Percentiles rank a stretch among this genome's conserved stretches.
Conservation (phyloP, 768 basidiomycete genomes). For the Lentinus brumalis region DNA sequence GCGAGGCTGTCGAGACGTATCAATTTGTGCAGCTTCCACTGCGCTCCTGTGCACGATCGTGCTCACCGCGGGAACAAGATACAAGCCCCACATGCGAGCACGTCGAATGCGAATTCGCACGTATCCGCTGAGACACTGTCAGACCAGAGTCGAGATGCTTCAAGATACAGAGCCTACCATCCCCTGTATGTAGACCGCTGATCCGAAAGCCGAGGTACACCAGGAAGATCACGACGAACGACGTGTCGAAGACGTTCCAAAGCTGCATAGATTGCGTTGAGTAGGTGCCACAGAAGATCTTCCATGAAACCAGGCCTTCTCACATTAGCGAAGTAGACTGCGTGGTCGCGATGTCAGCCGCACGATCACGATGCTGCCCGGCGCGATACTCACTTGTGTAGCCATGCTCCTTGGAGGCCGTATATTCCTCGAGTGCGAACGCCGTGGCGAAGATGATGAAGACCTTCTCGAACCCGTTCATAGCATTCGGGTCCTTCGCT, state of each 20-base stretch:
- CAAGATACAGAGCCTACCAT: slow-evolving; percentile 43
- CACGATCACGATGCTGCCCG: neutral
- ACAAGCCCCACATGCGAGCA: slow-evolving; percentile 83
- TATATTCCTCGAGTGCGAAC: slow-evolving; percentile 86
- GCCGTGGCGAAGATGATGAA: slow-evolving; percentile 80
- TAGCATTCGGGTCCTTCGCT: slow-evolving; percentile 57
- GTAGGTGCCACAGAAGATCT: too few species aligned
- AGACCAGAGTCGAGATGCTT: neutral
- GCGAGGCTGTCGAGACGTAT: slow-evolving; percentile 51
- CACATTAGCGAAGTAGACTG: slow-evolving; percentile 86
- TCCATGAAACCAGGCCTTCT: neutral
- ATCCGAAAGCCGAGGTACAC: slow-evolving; percentile 66
- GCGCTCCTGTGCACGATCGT: too few species aligned
- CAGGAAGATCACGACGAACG: slow-evolving; percentile 70
- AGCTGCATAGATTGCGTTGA: slow-evolving; percentile 46
- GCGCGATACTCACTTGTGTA: slow-evolving; percentile 70
- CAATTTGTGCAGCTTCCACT: neutral
- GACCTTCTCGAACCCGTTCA: slow-evolving; percentile 65
- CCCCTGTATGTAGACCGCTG: slow-evolving; percentile 55
- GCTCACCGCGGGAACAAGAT: slow-evolving; percentile 77
- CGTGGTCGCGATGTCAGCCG: neutral
- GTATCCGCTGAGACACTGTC: slow-evolving; percentile 36
- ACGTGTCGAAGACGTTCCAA: slow-evolving; percentile 89
- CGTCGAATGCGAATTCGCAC: slow-evolving; percentile 76
- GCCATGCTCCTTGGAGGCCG: slow-evolving; percentile 83